phyloP scores from a whole-genome alignment of 345 rosid species.

The Acer yangbiense region DNA sequence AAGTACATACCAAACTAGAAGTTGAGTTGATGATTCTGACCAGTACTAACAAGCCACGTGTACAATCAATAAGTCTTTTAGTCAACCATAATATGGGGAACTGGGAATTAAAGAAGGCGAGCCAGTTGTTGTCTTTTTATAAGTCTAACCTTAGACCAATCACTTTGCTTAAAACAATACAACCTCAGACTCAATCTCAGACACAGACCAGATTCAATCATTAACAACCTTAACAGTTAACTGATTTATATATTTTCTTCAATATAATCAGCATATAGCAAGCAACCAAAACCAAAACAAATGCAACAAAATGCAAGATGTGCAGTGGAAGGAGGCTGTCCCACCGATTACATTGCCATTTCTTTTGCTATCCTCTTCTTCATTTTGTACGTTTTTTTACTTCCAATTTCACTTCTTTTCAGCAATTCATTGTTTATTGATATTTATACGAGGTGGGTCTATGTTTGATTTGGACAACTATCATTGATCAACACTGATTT shows the following conservation, averaged over 20 bases:
- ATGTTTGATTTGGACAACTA: background rate
- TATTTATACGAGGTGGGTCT: background rate
- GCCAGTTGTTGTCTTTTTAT: too few relatives aligned
- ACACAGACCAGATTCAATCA: background rate
- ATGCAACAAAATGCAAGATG: slow-evolving; percentile 44
- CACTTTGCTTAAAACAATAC: background rate
- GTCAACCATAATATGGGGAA: slow-evolving; percentile 8
- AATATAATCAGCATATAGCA: too few relatives aligned
- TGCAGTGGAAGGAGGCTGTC: slow-evolving; percentile 74
- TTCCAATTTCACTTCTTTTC: background rate
- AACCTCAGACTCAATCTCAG: background rate
- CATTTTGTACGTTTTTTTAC: slow-evolving; percentile 45
- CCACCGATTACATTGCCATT: slow-evolving; percentile 79
- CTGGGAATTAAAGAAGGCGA: background rate
- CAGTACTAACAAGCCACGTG: background rate
- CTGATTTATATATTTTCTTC: background rate
- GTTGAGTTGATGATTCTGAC: background rate
- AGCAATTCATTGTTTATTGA: background rate
- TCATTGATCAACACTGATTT: background rate
- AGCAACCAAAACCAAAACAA: background rate
- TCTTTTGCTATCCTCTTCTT: slow-evolving; percentile 56
- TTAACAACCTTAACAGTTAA: background rate
- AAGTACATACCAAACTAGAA: background rate
- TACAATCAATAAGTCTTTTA: background rate
- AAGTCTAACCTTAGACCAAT: background rate